Conservation (phyloP, 176 grass and related monocot genomes). For the Leersia perrieri region DNA sequence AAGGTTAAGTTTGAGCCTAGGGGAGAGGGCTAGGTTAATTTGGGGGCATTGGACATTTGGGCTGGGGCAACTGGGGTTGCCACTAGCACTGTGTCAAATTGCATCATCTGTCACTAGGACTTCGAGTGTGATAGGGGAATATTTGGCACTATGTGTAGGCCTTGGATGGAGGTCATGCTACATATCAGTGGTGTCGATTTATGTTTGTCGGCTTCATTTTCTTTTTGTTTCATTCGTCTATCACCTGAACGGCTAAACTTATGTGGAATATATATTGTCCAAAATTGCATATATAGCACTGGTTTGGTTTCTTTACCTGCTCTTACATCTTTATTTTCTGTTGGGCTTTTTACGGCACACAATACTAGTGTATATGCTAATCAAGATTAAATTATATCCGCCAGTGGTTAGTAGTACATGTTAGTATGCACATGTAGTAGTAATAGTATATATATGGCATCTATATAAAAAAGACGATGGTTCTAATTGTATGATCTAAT, state of each 20-base stretch:
- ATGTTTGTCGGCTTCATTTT: background rate
- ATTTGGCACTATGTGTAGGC: background rate
- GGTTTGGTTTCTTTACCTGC: no score
- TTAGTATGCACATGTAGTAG: no score
- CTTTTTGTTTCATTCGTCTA: background rate
- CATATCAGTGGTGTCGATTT: background rate
- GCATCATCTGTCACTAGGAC: background rate
- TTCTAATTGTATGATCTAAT: no score
- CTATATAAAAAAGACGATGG: no score
- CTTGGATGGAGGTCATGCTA: background rate
- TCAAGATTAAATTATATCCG: no score
- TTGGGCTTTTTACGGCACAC: no score
- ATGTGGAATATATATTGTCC: background rate
- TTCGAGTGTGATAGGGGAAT: background rate
- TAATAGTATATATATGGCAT: no score
- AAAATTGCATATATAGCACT: background rate
- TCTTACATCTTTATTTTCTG: background rate
- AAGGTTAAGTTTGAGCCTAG: background rate
- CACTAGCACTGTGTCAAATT: background rate
- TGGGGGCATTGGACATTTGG: background rate
- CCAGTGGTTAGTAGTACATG: no score
- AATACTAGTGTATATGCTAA: no score
- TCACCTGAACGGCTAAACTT: background rate
- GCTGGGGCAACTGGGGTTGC: no score
- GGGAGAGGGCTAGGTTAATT: background rate